These are phyloP conservation scores for Backusella westeae DNA, from an alignment of 192 early-diverging fungal species.

Conservation along the genomic window DNA sequence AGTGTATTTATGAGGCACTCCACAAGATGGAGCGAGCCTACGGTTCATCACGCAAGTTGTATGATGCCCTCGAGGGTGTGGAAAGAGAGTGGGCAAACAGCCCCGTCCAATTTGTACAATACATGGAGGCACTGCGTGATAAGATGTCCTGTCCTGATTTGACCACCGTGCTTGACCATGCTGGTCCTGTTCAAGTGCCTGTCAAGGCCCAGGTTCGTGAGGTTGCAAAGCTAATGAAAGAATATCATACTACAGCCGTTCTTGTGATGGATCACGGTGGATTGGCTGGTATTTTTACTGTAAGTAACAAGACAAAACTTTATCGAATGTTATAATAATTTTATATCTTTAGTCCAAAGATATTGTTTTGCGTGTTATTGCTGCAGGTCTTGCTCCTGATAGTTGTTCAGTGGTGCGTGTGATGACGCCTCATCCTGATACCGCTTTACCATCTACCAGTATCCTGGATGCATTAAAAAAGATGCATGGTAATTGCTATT, in stretches of 20 bases:
- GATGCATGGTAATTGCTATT: slow-evolving; percentile 58
- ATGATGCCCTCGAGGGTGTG: slow-evolving; percentile 76
- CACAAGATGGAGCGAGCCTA: slow-evolving; percentile 79
- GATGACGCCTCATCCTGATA: slow-evolving; percentile 88
- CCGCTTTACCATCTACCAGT: slow-evolving; percentile 60
- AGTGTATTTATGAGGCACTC: slow-evolving; percentile 79
- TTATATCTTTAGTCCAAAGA: slow-evolving; percentile 60
- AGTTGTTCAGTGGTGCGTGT: slow-evolving; percentile 92
- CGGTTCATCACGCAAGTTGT: slow-evolving; percentile 72
- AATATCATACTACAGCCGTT: slow-evolving; percentile 66
- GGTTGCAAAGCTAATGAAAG: slow-evolving; percentile 70
- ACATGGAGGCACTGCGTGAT: slow-evolving; percentile 66
- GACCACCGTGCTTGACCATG: slow-evolving; percentile 69
- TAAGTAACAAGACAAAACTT: slow-evolving; percentile 15
- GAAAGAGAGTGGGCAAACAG: slow-evolving; percentile 71
- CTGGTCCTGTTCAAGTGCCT: slow-evolving; percentile 57
- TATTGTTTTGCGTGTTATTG: slow-evolving; percentile 82
- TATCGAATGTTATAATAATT: background rate
- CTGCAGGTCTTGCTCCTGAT: slow-evolving; percentile 76
- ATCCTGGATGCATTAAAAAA: slow-evolving; percentile 76
- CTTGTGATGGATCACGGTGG: slow-evolving; percentile 68
- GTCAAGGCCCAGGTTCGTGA: slow-evolving; percentile 67
- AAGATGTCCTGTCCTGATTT: slow-evolving; percentile 90
- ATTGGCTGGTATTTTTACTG: slow-evolving; percentile 76
- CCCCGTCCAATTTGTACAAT: slow-evolving; percentile 60